Percentiles rank a stretch among this genome's conserved stretches.
Conservation (phyloP, 1,284 basidiomycete genomes). For the Microbotryum lychnidis-dioicae region DNA sequence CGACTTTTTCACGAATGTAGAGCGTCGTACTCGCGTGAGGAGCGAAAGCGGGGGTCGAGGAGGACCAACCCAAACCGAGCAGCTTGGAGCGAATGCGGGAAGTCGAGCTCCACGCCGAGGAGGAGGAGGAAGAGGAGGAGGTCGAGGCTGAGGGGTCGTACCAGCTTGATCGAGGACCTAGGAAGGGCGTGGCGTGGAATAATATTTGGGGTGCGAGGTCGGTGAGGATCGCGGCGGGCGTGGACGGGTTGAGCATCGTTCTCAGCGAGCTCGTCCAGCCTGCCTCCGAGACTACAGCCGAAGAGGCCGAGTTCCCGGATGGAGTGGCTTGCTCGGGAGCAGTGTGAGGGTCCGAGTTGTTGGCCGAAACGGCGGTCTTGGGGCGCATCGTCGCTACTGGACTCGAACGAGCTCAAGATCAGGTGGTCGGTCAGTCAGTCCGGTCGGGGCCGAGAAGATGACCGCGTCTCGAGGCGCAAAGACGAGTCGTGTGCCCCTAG, state of each 20-base stretch:
- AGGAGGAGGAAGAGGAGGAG: slow-evolving; percentile 3
- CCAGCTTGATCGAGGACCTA: slow-evolving; percentile 60
- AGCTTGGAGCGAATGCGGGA: slow-evolving; percentile 10
- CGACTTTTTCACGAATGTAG: slow-evolving; percentile 31
- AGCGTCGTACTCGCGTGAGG: slow-evolving; percentile 51
- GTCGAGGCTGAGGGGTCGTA: slow-evolving; percentile 4
- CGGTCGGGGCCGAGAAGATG: no score
- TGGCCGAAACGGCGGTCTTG: no score
- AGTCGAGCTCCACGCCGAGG: background rate
- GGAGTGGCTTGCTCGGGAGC: no score
- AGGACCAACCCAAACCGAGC: slow-evolving; percentile 46
- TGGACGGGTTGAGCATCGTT: slow-evolving; percentile 7
- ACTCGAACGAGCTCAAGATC: no score
- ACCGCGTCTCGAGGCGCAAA: no score
- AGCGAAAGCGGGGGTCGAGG: slow-evolving; percentile 49
- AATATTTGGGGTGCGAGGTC: slow-evolving; percentile 40
- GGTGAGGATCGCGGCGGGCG: slow-evolving; percentile 19
- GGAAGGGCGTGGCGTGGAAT: slow-evolving; percentile 39
- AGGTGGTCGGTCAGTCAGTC: no score
- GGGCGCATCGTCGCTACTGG: no score
- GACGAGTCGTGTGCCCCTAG: no score
- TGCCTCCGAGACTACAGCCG: no score
- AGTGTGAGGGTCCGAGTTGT: no score
- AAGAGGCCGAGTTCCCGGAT: no score
- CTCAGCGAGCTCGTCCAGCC: background rate